phyloP scores from a whole-genome alignment of 129 eudicot species.

The Artemisia tridentata region DNA sequence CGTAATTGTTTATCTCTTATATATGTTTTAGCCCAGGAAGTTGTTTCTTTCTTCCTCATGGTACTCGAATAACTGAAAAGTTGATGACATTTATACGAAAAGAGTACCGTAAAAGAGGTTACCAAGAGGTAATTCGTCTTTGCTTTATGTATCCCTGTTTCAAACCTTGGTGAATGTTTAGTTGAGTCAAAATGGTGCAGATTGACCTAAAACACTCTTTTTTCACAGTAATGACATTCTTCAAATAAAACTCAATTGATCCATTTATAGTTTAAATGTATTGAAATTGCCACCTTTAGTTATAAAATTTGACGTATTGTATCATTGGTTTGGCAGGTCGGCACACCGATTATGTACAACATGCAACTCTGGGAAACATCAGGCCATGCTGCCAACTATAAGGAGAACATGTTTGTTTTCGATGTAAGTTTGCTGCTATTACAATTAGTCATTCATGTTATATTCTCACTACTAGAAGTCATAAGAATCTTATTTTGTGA shows the following conservation, averaged over 20 bases:
- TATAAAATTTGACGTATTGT: slow-evolving; percentile 14
- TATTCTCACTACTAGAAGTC: too few relatives aligned
- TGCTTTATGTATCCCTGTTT: too few relatives aligned
- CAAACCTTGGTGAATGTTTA: too few relatives aligned
- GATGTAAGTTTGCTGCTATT: slow-evolving; percentile 46
- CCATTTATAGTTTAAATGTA: too few relatives aligned
- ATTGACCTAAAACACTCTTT: too few relatives aligned
- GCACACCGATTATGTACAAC: slow-evolving; percentile 81
- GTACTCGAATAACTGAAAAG: slow-evolving; percentile 67
- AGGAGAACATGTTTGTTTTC: slow-evolving; percentile 90
- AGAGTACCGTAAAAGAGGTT: slow-evolving; percentile 77
- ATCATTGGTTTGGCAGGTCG: slow-evolving; percentile 49
- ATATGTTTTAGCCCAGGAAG: slow-evolving; percentile 81
- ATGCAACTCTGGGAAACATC: slow-evolving; percentile 98
- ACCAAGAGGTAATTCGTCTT: slow-evolving; percentile 49
- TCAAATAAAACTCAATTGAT: neutral
- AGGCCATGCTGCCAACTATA: slow-evolving; percentile 94
- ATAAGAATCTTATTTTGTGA: too few relatives aligned
- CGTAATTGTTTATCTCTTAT: neutral
- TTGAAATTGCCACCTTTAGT: neutral
- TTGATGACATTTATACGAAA: slow-evolving; percentile 55
- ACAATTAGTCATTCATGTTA: neutral
- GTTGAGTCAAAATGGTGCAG: too few relatives aligned
- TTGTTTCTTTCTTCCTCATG: slow-evolving; percentile 86
- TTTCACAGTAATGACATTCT: neutral